Conservation (phyloP, 1,284 basidiomycete genomes). For the Ustilago nuda region DNA sequence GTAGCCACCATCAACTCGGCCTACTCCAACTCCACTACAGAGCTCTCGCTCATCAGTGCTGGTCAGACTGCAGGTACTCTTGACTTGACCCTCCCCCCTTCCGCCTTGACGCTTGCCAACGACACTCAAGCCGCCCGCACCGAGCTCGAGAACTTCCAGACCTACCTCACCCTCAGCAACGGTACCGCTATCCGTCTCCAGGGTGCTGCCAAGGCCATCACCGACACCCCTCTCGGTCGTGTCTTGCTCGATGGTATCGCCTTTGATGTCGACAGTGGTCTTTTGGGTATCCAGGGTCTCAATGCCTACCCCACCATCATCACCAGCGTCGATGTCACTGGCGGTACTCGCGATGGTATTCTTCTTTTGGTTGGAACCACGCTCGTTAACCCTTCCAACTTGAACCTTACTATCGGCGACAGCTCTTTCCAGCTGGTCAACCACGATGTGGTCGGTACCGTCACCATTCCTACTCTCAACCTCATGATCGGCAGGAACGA, state of each 20-base stretch:
- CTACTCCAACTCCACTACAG: constrained; percentile 37
- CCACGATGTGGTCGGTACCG: constrained; percentile 67
- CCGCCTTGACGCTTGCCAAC: constrained; percentile 74
- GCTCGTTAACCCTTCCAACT: constrained; percentile 80
- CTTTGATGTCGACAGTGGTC: constrained; percentile 78
- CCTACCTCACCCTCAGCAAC: constrained; percentile 71
- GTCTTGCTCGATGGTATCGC: constrained; percentile 80
- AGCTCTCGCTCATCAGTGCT: constrained; percentile 61
- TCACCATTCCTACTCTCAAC: constrained; percentile 57
- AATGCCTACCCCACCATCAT: constrained; percentile 75
- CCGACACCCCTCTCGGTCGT: constrained; percentile 77
- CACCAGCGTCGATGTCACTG: constrained; percentile 77
- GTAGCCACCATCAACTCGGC: constrained; percentile 72
- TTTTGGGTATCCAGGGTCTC: constrained; percentile 77
- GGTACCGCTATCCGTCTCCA: constrained; percentile 75
- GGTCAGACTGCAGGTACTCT: constrained; percentile 78
- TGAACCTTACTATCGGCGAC: constrained; percentile 73
- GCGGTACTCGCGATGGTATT: constrained; percentile 77
- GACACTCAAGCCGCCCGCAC: constrained; percentile 71
- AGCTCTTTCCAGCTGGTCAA: constrained; percentile 74
- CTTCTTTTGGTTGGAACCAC: constrained; percentile 74
- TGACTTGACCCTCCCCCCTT: constrained; percentile 76
- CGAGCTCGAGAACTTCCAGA: constrained; percentile 67
- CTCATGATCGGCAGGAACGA: constrained; percentile 61
- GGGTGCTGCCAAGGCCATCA: constrained; percentile 77